Evolutionary conservation across 108 stramenopile genomes (phyloP).

Genomic region (Nitzschia inconspicua): DNA sequence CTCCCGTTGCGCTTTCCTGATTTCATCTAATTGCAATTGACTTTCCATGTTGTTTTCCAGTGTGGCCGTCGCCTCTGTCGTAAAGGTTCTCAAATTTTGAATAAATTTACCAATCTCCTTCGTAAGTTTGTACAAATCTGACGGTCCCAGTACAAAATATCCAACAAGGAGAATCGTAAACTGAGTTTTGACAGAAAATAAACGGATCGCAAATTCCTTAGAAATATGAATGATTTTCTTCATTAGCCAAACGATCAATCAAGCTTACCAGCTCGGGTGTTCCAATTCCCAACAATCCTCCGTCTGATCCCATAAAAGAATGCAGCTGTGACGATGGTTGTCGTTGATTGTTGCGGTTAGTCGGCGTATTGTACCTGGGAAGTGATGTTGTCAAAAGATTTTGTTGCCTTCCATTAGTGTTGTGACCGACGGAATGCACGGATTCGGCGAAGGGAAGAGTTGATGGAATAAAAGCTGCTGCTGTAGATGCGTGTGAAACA

Average conservation of each 20-base stretch:
- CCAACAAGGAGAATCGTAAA: conserved; percentile 78
- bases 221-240: too few relatives aligned
- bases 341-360: background rate
- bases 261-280: conserved; percentile 77
- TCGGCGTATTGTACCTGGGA: too few relatives aligned
- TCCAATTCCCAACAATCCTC: conserved; percentile 80
- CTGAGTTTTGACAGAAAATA: conserved; percentile 16
- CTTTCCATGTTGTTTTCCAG: conserved; percentile 81
- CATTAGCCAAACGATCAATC: background rate
- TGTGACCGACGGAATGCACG: too few relatives aligned
- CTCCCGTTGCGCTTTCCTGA: conserved; percentile 77
- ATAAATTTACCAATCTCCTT: conserved; percentile 88
- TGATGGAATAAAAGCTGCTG: background rate
- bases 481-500: too few relatives aligned
- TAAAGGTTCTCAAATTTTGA: conserved; percentile 71
- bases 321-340: conserved; percentile 27
- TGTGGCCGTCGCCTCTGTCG: conserved; percentile 59
- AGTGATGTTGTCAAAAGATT: too few relatives aligned
- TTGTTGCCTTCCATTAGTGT: too few relatives aligned
- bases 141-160: conserved; percentile 86
- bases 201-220: background rate
- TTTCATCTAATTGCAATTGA: conserved; percentile 79
- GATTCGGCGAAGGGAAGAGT: too few relatives aligned
- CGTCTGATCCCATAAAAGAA: conserved; percentile 77
- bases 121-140: conserved; percentile 81